Conservation (phyloP, 176 grass and related monocot genomes). For the Triticum monococcum region DNA sequence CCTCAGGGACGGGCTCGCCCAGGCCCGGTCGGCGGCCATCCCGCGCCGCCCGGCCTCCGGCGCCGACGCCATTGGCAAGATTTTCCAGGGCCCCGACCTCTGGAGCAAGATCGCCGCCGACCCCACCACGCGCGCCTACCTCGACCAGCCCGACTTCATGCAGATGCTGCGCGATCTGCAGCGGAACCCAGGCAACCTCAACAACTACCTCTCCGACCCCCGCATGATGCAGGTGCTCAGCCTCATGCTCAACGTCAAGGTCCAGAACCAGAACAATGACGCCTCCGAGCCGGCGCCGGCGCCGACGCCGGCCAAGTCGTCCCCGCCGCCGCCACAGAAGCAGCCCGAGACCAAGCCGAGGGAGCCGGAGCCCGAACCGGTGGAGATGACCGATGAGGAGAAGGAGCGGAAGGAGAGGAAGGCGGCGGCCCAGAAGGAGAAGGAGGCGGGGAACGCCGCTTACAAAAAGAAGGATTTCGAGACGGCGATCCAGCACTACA, state of each 20-base stretch:
- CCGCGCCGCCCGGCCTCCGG: slow-evolving; percentile 34
- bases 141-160: slow-evolving; percentile 83
- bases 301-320: slow-evolving; percentile 23
- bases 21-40: slow-evolving; percentile 36
- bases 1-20: slow-evolving; percentile 68
- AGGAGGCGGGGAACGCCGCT: slow-evolving; percentile 84
- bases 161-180: slow-evolving; percentile 88
- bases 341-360: slow-evolving; percentile 37
- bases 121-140: slow-evolving; percentile 68
- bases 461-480: slow-evolving; percentile 99
- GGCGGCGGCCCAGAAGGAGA: slow-evolving; percentile 73
- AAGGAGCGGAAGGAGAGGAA: slow-evolving; percentile 72
- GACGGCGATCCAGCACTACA: slow-evolving; percentile 81
- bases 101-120: slow-evolving; percentile 88
- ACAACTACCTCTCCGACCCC: slow-evolving; percentile 69
- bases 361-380: slow-evolving; percentile 41
- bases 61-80: slow-evolving; percentile 54
- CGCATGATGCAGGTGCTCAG: slow-evolving; percentile 96
- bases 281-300: slow-evolving; percentile 38
- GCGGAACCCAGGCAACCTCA: slow-evolving; percentile 69
- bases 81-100: slow-evolving; percentile 86
- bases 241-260: slow-evolving; percentile 87
- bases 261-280: slow-evolving; percentile 40
- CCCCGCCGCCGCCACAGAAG: slow-evolving; percentile 16
- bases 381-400: slow-evolving; percentile 57